A percentile compares a stretch with the other conserved stretches of the same genome.
Conservation (phyloP, 23 red algal genomes). For the Agarophyton chilense region DNA sequence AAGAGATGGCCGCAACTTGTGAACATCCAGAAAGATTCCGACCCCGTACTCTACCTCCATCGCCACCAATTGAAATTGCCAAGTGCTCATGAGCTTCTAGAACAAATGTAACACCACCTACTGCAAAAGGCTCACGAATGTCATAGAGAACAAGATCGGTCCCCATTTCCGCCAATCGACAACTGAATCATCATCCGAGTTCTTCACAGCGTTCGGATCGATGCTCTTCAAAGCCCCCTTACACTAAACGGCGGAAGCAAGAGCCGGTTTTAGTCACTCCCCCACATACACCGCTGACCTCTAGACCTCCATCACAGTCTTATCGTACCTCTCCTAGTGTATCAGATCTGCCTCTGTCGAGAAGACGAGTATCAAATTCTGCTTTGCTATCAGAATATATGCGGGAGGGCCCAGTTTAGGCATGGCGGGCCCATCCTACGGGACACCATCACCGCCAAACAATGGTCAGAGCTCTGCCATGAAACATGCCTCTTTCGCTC, state of each 20-base stretch:
- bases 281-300: background rate
- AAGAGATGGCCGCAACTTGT: background rate
- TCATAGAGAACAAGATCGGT: background rate
- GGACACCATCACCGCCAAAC: background rate
- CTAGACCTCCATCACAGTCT: background rate
- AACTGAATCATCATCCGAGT: background rate
- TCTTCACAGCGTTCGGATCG: background rate
- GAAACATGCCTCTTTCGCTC: conserved; percentile 9
- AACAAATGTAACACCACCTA: background rate
- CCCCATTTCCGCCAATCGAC: background rate
- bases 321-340: background rate
- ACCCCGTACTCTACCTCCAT: background rate
- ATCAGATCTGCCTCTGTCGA: background rate
- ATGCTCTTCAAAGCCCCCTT: background rate
- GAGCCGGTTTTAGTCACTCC: background rate
- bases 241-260: background rate
- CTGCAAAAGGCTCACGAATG: background rate
- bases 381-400: background rate
- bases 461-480: background rate
- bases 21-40: conserved; percentile 17
- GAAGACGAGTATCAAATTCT: background rate
- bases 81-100: background rate
- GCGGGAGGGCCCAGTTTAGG: no score
- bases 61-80: background rate
- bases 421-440: background rate